Conservation (phyloP, 2,329 filamentous ascomycete species). For the Pseudopyricularia cyperi region DNA sequence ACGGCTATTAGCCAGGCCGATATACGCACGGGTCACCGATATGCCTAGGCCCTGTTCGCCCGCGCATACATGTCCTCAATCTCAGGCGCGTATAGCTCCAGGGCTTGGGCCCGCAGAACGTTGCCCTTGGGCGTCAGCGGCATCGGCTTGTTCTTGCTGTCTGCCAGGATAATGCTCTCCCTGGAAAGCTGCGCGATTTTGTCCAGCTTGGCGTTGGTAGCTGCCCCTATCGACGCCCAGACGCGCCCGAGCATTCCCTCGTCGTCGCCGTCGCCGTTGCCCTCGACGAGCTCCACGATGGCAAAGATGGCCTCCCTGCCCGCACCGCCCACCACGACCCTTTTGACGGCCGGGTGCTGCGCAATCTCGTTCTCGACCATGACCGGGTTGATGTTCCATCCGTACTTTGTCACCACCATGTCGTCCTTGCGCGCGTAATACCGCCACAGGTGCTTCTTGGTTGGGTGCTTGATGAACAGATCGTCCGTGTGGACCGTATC, state of each 20-base stretch:
- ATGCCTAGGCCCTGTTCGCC: not conserved
- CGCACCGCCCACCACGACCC: not conserved
- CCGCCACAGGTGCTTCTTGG: conserved; percentile 1
- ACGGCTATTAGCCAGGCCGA: not conserved
- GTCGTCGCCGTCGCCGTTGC: too few relatives aligned
- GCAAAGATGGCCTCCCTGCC: conserved; percentile 1
- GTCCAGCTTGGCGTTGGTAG: conserved; percentile 1
- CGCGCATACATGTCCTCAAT: conserved; percentile 1
- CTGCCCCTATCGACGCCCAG: not conserved
- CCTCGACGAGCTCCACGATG: not conserved
- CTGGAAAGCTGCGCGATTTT: not conserved
- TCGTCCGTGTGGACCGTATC: not conserved
- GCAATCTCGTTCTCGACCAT: not conserved
- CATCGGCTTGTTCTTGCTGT: not conserved
- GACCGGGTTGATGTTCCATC: conserved; percentile 2
- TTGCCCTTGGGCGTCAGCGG: not conserved
- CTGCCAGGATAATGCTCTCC: not conserved
- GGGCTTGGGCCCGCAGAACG: not conserved
- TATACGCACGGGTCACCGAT: not conserved
- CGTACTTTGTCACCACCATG: conserved; percentile 1
- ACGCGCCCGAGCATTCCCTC: not conserved
- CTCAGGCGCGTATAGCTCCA: not conserved
- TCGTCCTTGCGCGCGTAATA: conserved; percentile 2
- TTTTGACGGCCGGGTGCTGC: not conserved
- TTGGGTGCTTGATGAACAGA: conserved; percentile 1